Evolutionary conservation across 306 rosid species (phyloP), one percentile per base, ranked within the genome.

Genomic region (Sechiopsis laciniata): DNA sequence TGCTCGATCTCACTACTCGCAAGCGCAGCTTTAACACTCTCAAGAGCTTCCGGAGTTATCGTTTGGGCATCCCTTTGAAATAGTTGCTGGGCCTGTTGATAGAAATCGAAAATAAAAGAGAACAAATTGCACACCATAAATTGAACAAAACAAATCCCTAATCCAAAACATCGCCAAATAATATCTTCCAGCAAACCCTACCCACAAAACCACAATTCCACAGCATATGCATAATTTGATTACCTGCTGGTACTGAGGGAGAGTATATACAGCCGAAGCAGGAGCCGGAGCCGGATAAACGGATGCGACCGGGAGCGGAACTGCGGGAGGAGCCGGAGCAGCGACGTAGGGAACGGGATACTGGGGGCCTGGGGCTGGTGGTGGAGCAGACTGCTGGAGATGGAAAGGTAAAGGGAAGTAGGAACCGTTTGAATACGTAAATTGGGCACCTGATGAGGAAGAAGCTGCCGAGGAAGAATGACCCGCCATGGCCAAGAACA

Each of bases 51-150:
- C 9, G 97, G 96, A 4, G 96, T 91, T 64, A 91, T 89, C 9
- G 86, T 86, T 80, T 87, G 95, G 0, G 99, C 99, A 81, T 94
- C 99, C 71, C 99, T 87, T 75, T 91, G 96, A 77, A 94, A 94
- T 24, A 94, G 72, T 65, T 94, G 99, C 2, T 91, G 97, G 9
- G 97, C 97, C 99, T 94, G 85, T 79, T 81, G 54, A 65, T 10
- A 40, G 10, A 9, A n/a, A 10, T 13, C 20, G 20, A 24, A 8
- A n/a, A 3, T 6, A n/a, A 62, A 21, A 11, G 19, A 37, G 46
- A 40, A 40, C 37, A 3, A 12, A 10, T 54, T 5, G 2, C 29
- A 54, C 21, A 54, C 57, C 10, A 14, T 21, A 68, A 68, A 26
- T 68, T 68, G 19, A 46, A 19, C 37, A 12, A 21, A 46, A 48